Base-by-base conservation (phyloP, 805 yeast species). In the Clavispora phyllophila region DNA sequence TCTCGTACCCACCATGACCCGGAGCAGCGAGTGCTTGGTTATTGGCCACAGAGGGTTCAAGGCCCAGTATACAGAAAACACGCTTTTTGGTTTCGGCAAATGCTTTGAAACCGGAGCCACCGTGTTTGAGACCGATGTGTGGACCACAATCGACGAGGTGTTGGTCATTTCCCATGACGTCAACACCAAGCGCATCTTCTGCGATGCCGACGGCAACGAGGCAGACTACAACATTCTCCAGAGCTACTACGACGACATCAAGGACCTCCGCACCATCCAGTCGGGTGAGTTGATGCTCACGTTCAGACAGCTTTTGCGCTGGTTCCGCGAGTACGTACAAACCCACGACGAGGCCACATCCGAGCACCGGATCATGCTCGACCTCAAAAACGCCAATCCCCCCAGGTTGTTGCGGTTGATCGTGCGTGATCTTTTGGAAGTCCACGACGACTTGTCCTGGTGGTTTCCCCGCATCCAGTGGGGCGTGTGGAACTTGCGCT, bases 31-130 rank as follows among this genome's bases (percentile, higher is more conserved):
- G 10, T 51, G 55, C 27, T 13, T 61, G 0, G 63, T 69, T 9
- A 60, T 62, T 6, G 75, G 75, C 37, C 75, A 70, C 45, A 58
- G 75, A 39, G 75, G 75, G 0, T 70, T 63, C 51, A 70, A 70
- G 45, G 70, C 61, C 28, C 53, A 60, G 36, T 64, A 61, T 42
- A 58, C 70, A 4, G 75, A 70, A 48, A 70, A 70, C 49, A 67
- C 74, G 9, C 18, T 70, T 15, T 15, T 39, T 5, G 73, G 73
- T 7, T 70, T 70, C 48, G 49, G 51, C 15, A 56, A 63, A 37
- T 68, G 74, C 44, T 68, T 45, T 45, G 57, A 56, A 13, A 37
- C 64, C 15, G 74, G 73, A 6, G 74, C 72, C 28, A 59, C 65
- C 19, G 50, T 55, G 7, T 55, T 70, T 34, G 75, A 70, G 43